These are phyloP conservation scores for Tolypocladium pustulatum DNA, from an alignment of 2,329 filamentous ascomycete species.

Conservation along the genomic window DNA sequence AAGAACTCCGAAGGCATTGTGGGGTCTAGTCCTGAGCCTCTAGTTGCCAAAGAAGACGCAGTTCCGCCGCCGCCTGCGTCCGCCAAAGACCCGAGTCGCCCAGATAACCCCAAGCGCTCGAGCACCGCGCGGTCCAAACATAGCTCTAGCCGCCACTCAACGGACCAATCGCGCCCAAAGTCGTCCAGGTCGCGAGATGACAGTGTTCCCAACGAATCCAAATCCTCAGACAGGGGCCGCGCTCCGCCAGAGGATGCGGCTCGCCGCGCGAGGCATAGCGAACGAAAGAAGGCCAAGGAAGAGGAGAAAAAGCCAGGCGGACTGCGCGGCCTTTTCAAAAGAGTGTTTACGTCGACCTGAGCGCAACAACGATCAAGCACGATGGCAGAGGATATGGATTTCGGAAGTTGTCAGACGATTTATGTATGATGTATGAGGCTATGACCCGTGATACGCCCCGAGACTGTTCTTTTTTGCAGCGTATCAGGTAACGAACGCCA, in stretches of 20 bases:
- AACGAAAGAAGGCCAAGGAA: slow-evolving; percentile 18
- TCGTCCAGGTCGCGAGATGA: slow-evolving; percentile 13
- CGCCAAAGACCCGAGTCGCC: slow-evolving; percentile 11
- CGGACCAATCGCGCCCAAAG: slow-evolving; percentile 14
- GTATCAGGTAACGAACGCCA: neutral
- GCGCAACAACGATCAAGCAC: neutral
- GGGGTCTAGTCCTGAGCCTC: slow-evolving; percentile 11
- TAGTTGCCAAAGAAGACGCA: slow-evolving; percentile 10
- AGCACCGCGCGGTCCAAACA: slow-evolving; percentile 14
- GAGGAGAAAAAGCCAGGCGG: slow-evolving; percentile 19
- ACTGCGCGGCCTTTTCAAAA: slow-evolving; percentile 25
- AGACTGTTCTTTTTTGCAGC: neutral
- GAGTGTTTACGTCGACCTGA: slow-evolving; percentile 19
- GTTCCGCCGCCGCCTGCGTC: slow-evolving; percentile 4
- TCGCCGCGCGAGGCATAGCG: slow-evolving; percentile 22
- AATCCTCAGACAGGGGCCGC: slow-evolving; percentile 10
- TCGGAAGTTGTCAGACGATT: neutral
- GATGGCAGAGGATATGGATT: neutral
- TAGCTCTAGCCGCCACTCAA: slow-evolving; percentile 15
- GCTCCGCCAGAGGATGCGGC: slow-evolving; percentile 19
- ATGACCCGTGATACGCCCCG: neutral
- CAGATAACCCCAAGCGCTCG: slow-evolving; percentile 20
- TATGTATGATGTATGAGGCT: slow-evolving; percentile 2
- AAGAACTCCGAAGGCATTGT: slow-evolving; percentile 26
- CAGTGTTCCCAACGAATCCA: slow-evolving; percentile 11